phyloP scores from a whole-genome alignment of 2,329 filamentous ascomycete genomes.

The Cryphonectria naterciae region DNA sequence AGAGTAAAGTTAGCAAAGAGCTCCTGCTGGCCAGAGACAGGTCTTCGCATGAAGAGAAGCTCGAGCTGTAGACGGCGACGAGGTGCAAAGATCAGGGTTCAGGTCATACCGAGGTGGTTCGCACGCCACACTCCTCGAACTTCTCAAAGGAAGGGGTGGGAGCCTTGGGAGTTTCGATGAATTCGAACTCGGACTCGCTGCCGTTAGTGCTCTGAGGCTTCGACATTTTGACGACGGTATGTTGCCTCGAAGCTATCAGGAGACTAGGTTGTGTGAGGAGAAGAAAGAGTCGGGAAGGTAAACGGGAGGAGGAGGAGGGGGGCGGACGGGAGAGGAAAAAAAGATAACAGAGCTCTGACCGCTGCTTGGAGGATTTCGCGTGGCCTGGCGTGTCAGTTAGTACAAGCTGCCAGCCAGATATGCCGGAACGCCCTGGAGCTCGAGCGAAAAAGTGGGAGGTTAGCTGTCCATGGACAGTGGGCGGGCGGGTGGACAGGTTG shows the following conservation, averaged over 20 bases:
- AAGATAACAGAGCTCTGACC: conserved; percentile 18
- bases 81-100: conserved; percentile 4
- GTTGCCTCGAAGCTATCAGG: conserved; percentile 18
- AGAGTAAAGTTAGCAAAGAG: conserved; percentile 17
- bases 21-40: not conserved
- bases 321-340: not conserved
- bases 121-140: conserved; percentile 58
- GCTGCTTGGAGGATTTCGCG: conserved; percentile 18
- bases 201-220: conserved; percentile 52
- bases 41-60: not conserved
- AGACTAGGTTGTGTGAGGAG: not conserved
- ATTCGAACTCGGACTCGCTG: conserved; percentile 65
- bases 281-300: not conserved
- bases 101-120: conserved; percentile 55
- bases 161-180: conserved; percentile 61
- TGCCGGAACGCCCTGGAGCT: conserved; percentile 12
- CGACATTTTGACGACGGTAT: conserved; percentile 46
- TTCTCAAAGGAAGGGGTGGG: conserved; percentile 54
- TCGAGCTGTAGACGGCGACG: not conserved
- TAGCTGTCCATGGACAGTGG: conserved; percentile 4
- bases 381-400: conserved; percentile 5
- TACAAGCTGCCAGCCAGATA: conserved; percentile 18
- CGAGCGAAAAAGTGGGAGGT: conserved; percentile 20
- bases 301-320: not conserved
- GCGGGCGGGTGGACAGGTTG: not conserved